Base-by-base conservation (phyloP, 140 eudicot genomes). In the Anethum foeniculum region DNA sequence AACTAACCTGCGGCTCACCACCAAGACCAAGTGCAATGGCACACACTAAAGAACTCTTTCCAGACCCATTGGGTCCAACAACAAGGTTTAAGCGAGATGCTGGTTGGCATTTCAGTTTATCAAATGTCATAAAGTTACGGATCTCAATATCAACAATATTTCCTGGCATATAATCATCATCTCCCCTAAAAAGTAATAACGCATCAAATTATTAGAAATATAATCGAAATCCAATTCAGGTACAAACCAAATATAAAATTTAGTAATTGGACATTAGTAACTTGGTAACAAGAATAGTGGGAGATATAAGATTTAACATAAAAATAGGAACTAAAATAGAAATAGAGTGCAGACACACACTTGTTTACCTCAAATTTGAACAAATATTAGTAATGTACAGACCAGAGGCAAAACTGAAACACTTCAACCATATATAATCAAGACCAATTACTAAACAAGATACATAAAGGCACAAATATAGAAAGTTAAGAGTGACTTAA, bases 21-120 rank as follows among this genome's bases (percentile, higher is more conserved):
- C 97, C 97, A 10, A 95, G 90, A 77, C 99, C 99, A 32, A 95
- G 90, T n/a, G 99, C 99, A 76, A 95, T 95, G 28, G 99, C 99
- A 76, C 99, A 95, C 0, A 95, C 99, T 38, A 95, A 72, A 25
- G 99, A 95, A 84, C 99, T 92, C 81, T 95, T 95, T 16, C 99
- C 99, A 1, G 99, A 90, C 10, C 99, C 99, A 75, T 95, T 95
- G 18, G 99, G 99, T 54, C 99, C 99, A 78, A 95, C 86, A 7
- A 95, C 97, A 81, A 95, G 96, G 84, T 92, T 95, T 78, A 95
- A 89, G 19, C 99, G 93, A 28, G 99, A 83, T 16, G 93, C 97
- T 0, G 99, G 99, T 79, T 85, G 86, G 80, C 92, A 89, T 65
- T 83, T 94, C 87, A 95, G 36, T 30, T 88, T 81, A 80, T 85